Evolutionary conservation across 192 early-diverging fungal species (phyloP).

Genomic region (Spizellomyces punctatus): DNA sequence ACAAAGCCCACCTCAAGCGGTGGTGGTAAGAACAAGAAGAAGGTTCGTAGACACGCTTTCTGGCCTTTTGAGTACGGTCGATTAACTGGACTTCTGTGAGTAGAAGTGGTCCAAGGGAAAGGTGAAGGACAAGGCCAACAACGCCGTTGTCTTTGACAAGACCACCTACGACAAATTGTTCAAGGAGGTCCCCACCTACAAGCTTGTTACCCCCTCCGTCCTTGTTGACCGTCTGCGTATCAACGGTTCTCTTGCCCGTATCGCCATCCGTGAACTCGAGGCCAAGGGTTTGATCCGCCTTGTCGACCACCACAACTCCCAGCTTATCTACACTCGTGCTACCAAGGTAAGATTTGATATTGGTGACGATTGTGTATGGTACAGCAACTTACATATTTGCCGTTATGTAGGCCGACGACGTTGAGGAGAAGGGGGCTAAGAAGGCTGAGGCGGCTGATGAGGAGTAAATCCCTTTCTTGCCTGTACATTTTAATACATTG

Average conservation of each 20-base stretch:
- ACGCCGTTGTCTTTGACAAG: slow-evolving; percentile 96
- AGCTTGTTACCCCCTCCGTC: slow-evolving; percentile 97
- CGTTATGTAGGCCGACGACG: background rate
- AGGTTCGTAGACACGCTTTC: slow-evolving; percentile 23
- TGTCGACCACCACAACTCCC: slow-evolving; percentile 88
- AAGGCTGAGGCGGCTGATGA: slow-evolving; percentile 32
- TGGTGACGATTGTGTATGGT: background rate
- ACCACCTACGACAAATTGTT: slow-evolving; percentile 96
- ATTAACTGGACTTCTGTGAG: slow-evolving; percentile 13
- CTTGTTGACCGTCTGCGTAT: slow-evolving; percentile 98
- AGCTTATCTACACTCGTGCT: slow-evolving; percentile 66
- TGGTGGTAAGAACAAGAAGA: slow-evolving; percentile 47
- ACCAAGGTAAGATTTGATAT: slow-evolving; percentile 44
- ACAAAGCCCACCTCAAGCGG: slow-evolving; percentile 32
- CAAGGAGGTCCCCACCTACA: slow-evolving; percentile 99
- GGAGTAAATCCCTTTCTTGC: slow-evolving; percentile 28
- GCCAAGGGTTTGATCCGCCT: slow-evolving; percentile 89
- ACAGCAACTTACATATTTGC: background rate
- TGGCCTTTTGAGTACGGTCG: background rate
- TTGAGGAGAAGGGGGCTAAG: slow-evolving; percentile 17
- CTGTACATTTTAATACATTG: slow-evolving; percentile 21
- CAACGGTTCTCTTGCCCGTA: slow-evolving; percentile 96
- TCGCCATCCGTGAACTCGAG: slow-evolving; percentile 92
- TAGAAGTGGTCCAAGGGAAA: slow-evolving; percentile 99
- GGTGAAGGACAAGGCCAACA: slow-evolving; percentile 99